phyloP scores from a whole-genome alignment of 805 yeast genomes.

The Pichia ethanolica region DNA sequence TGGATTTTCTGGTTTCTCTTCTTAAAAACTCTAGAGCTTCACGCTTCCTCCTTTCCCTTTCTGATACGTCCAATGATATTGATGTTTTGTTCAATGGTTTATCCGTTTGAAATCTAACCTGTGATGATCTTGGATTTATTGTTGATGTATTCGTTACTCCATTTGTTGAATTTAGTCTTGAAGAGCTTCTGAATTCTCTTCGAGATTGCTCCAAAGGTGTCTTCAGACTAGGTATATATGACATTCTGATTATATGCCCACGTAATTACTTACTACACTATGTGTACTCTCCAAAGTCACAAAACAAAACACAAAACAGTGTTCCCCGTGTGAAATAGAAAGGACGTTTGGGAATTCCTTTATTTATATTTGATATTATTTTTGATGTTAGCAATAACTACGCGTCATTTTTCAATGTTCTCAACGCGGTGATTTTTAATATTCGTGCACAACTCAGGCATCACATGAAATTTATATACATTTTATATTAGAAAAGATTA shows the following conservation, averaged over 20 bases:
- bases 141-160: neutral
- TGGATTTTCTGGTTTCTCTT: conserved; percentile 2
- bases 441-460: too few relatives aligned
- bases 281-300: neutral
- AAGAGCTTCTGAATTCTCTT: neutral
- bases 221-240: conserved; percentile 1
- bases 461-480: too few relatives aligned
- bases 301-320: neutral
- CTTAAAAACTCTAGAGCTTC: conserved; percentile 11
- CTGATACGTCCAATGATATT: conserved; percentile 4
- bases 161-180: neutral
- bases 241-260: neutral
- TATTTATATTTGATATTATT: too few relatives aligned
- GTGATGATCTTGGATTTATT: neutral
- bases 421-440: too few relatives aligned
- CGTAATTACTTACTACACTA: too few relatives aligned
- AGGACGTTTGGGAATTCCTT: too few relatives aligned
- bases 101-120: neutral
- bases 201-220: neutral
- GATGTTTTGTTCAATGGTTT: neutral
- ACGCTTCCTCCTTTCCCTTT: conserved; percentile 9
- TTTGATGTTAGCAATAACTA: too few relatives aligned
- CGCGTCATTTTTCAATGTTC: too few relatives aligned
- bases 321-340: too few relatives aligned
- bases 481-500: too few relatives aligned